These are phyloP conservation scores for Microthyrium microscopicum DNA, from an alignment of 2,329 filamentous ascomycete species.

Conservation along the genomic window DNA sequence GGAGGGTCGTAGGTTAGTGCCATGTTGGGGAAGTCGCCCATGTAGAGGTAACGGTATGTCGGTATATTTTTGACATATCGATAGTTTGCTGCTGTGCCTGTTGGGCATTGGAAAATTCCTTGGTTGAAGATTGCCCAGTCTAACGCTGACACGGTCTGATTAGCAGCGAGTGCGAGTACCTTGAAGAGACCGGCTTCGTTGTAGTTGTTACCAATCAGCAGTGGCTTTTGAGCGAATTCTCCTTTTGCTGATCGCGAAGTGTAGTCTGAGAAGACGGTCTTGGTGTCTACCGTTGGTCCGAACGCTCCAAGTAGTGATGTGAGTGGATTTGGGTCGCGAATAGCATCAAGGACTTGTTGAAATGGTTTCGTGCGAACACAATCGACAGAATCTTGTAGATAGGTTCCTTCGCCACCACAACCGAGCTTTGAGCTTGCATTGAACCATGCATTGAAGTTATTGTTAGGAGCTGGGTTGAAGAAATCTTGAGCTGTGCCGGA, in stretches of 20 bases:
- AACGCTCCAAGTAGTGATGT: not conserved
- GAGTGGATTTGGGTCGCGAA: slow-evolving; percentile 8
- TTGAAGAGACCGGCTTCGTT: slow-evolving; percentile 4
- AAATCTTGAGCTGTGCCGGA: slow-evolving; percentile 3
- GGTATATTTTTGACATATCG: slow-evolving; percentile 1
- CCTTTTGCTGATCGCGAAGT: not conserved
- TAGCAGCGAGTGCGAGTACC: not conserved
- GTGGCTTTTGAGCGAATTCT: slow-evolving; percentile 4
- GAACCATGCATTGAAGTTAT: slow-evolving; percentile 5
- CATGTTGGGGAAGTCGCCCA: slow-evolving; percentile 7
- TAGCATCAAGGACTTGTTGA: slow-evolving; percentile 11
- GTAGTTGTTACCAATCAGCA: slow-evolving; percentile 8
- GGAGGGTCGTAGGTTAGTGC: no score
- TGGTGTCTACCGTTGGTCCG: slow-evolving; percentile 5
- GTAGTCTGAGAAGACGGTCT: slow-evolving; percentile 6
- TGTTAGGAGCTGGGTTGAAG: not conserved
- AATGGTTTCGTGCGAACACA: slow-evolving; percentile 13
- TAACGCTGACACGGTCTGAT: no score
- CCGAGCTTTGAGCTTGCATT: slow-evolving; percentile 4
- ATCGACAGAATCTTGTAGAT: slow-evolving; percentile 2
- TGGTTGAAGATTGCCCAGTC: no score
- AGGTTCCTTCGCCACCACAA: slow-evolving; percentile 1
- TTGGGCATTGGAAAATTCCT: slow-evolving; percentile 2
- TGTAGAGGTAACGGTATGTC: slow-evolving; percentile 6
- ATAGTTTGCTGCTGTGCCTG: not conserved